Evolutionary conservation across 768 basidiomycete species (phyloP).

Genomic region (Auricularia auricula-judae): DNA sequence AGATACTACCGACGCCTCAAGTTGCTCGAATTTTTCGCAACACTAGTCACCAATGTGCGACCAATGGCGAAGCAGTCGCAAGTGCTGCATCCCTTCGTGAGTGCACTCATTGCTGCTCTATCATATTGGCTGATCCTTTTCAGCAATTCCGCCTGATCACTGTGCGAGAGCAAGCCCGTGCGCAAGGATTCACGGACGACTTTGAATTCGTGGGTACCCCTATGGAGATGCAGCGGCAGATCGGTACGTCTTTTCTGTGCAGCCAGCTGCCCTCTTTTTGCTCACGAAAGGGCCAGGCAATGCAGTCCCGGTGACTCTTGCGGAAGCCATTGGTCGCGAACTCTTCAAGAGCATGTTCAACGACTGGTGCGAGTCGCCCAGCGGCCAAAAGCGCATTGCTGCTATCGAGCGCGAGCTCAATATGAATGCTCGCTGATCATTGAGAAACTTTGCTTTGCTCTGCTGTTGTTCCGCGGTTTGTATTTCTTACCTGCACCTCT

Average conservation of each 20-base stretch:
- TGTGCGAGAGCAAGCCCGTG: constrained; percentile 65
- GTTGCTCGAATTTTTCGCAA: constrained; percentile 45
- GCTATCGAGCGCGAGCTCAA: too few relatives aligned
- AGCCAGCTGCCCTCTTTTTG: neutral
- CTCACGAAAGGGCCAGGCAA: constrained; percentile 1
- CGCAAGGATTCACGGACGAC: constrained; percentile 73
- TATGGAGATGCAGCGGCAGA: neutral
- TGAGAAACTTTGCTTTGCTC: too few relatives aligned
- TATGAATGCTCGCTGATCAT: too few relatives aligned
- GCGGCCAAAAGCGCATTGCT: too few relatives aligned
- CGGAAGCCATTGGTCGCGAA: constrained; percentile 3
- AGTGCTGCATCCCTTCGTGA: constrained; percentile 56
- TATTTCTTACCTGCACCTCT: too few relatives aligned
- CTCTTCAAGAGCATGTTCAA: neutral
- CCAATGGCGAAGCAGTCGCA: constrained; percentile 68
- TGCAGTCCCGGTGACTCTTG: constrained; percentile 1
- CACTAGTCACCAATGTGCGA: constrained; percentile 68
- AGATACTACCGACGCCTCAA: constrained; percentile 34
- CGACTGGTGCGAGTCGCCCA: too few relatives aligned
- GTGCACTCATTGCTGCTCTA: constrained; percentile 9
- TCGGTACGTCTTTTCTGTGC: neutral
- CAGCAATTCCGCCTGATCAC: constrained; percentile 47
- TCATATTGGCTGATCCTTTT: too few relatives aligned
- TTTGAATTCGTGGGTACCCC: constrained; percentile 37
- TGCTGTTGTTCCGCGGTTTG: too few relatives aligned